Percentiles rank a stretch among this genome's conserved stretches.
phyloP scores from a whole-genome alignment of 2,329 filamentous ascomycete species.

The Cryphonectria naterciae region DNA sequence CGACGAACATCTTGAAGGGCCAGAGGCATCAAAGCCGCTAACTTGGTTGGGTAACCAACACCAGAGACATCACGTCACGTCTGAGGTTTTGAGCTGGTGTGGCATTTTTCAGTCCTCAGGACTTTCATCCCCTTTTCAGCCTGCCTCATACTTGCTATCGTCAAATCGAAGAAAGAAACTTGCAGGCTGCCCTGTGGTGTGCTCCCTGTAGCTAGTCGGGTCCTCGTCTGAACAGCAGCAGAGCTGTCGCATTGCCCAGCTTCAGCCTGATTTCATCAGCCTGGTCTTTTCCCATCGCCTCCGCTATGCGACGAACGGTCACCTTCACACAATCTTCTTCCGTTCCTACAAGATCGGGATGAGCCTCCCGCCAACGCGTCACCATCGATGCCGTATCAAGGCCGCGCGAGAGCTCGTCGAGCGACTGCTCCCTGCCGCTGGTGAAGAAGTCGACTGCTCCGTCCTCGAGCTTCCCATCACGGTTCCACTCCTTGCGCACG shows the following conservation, averaged over 20 bases:
- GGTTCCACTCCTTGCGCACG: slow-evolving; percentile 42
- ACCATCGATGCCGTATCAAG: slow-evolving; percentile 43
- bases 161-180: no score
- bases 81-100: neutral
- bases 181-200: neutral
- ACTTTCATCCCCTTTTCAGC: no score
- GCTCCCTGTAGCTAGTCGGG: neutral
- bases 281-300: slow-evolving; percentile 9
- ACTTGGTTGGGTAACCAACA: neutral
- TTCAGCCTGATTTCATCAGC: neutral
- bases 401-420: slow-evolving; percentile 35
- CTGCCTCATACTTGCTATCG: neutral
- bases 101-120: neutral
- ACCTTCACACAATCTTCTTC: slow-evolving; percentile 41
- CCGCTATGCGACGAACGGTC: slow-evolving; percentile 6
- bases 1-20: neutral
- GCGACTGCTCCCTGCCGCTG: slow-evolving; percentile 28
- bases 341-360: slow-evolving; percentile 41
- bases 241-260: neutral
- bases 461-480: slow-evolving; percentile 36
- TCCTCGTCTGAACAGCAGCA: slow-evolving; percentile 4
- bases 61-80: neutral
- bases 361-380: slow-evolving; percentile 44
- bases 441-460: slow-evolving; percentile 36
- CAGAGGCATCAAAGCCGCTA: neutral